Base-by-base conservation (phyloP, 805 yeast genomes). In the Candida nitratophila region DNA sequence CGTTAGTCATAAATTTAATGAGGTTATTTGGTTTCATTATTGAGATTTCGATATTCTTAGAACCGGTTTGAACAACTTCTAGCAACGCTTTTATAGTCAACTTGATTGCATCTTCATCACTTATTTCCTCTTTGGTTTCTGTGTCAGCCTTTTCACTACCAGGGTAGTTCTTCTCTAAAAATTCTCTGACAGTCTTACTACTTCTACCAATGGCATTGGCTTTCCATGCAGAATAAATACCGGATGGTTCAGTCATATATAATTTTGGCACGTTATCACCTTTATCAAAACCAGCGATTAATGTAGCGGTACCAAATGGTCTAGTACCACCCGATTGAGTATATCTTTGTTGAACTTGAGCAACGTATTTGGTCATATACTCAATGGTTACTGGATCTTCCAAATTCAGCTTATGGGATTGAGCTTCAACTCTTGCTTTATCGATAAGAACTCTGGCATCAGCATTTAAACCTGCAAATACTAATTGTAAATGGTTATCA, bases 311-410 rank as follows among this genome's bases (percentile, higher is more conserved):
- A 46, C 99, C 99, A 63, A 93, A 93, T 19, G 99, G 99, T 66
- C 99, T 79, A 22, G 93, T 96, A 65, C 99, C 99, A 53, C 99
- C 99, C 41, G 95, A 82, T 66, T 93, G 99, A 6, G 99, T 93
- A 68, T 91, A 93, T 64, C 83, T 79, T 64, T 93, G 99, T 66
- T 93, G 97, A 38, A 91, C 91, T 20, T 97, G 96, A n/a, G 99
- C 99, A 50, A 93, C 87, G 58, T 87, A 87, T 63, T 85, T 84
- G 32, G 99, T 88, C 63, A 93, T 72, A 63, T 90, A 93, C 60
- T 93, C 98, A 46, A 93, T 76, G 16, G 88, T 72, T 10, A 89
- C 96, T 1, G 97, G 84, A 60, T 93, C 98, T 63, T 91, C 99
- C 58, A 91, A 75, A n/a, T 91, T 88, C 56, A 93, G 76, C 63